Percentiles rank a stretch among this genome's conserved stretches.
Conservation (phyloP, 345 rosid genomes). For the Kandelia obovata region DNA sequence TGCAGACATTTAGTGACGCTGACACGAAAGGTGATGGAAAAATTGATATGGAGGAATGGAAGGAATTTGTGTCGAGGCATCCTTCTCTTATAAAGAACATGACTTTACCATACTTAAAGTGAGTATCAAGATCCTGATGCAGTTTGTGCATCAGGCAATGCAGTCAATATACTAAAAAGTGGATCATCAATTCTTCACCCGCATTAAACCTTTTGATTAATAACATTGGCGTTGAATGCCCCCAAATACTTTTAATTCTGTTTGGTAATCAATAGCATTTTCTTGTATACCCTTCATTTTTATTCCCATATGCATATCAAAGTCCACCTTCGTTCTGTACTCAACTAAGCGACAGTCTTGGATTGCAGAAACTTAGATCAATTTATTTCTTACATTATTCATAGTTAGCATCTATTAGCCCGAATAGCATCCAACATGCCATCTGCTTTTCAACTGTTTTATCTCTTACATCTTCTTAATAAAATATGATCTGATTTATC, state of each 20-base stretch:
- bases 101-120: constrained; percentile 90
- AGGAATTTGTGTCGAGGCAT: constrained; percentile 58
- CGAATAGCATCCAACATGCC: too few species aligned
- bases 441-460: neutral
- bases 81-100: constrained; percentile 90
- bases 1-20: constrained; percentile 68
- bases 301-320: neutral
- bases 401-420: too few species aligned
- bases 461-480: too few species aligned
- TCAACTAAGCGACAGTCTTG: neutral
- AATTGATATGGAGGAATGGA: constrained; percentile 89
- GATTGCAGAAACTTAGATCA: neutral
- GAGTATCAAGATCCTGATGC: constrained; percentile 18
- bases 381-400: too few species aligned
- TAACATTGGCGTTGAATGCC: neutral
- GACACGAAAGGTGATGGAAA: constrained; percentile 68
- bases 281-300: neutral
- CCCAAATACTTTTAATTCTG: neutral
- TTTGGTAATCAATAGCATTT: neutral
- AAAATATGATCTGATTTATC: too few species aligned
- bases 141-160: neutral
- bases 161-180: too few species aligned
- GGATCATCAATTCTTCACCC: neutral
- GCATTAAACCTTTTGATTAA: neutral
- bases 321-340: neutral